A percentile compares a stretch with the other conserved stretches of the same genome.
These are phyloP conservation scores for Areca catechu DNA, from an alignment of 176 grass and related monocot genomes.

Conservation along the genomic window DNA sequence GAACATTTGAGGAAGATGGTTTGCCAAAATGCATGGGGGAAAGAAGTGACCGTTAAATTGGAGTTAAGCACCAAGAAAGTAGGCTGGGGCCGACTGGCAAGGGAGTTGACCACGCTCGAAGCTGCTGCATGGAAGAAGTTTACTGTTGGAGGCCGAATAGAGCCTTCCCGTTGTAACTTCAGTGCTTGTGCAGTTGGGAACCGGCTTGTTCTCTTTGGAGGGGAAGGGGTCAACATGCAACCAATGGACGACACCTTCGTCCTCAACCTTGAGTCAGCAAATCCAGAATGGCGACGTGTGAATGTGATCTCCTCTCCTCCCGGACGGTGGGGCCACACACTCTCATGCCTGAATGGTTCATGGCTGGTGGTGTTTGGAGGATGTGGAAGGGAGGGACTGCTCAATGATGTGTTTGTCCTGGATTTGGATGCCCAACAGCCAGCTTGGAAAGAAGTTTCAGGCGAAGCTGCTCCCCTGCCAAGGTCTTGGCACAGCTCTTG, in stretches of 20 bases:
- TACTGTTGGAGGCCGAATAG: constrained; percentile 71
- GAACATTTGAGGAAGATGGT: constrained; percentile 86
- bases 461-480: constrained; percentile 44
- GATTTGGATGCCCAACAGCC: constrained; percentile 88
- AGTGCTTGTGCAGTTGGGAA: constrained; percentile 89
- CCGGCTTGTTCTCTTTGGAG: constrained; percentile 83
- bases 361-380: constrained; percentile 97
- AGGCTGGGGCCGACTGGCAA: constrained; percentile 84
- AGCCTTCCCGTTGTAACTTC: constrained; percentile 96
- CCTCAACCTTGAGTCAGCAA: constrained; percentile 68
- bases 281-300: constrained; percentile 72
- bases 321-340: constrained; percentile 83
- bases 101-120: constrained; percentile 93
- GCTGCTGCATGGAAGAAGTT: constrained; percentile 94
- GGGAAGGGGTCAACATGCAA: constrained; percentile 91
- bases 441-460: constrained; percentile 65
- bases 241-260: constrained; percentile 98
- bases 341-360: constrained; percentile 83
- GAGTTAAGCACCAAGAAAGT: constrained; percentile 78
- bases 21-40: constrained; percentile 94
- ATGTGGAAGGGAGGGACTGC: constrained; percentile 63
- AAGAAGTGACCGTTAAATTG: constrained; percentile 67
- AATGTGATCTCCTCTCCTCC: constrained; percentile 83
- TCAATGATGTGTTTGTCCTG: constrained; percentile 87
- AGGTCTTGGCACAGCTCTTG: constrained; percentile 99